Evolutionary conservation across 305 asterid species (phyloP), one percentile per base, ranked within the genome.

Genomic region (Fraxinus floribunda): DNA sequence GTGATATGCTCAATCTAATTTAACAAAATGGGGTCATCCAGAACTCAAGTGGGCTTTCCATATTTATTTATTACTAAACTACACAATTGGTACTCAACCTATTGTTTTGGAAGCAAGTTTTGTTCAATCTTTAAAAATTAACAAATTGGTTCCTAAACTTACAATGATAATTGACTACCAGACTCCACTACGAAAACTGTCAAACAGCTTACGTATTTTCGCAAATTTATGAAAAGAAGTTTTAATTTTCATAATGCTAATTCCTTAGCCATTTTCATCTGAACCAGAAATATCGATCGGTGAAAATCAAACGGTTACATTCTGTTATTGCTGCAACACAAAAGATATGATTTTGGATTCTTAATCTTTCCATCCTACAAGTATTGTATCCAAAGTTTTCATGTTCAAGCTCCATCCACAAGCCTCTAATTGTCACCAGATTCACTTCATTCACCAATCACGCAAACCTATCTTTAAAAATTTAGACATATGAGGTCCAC

Each of bases 41-140:
- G 38, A 68, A 79, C 81, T 36, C 83, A 79, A 80, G 88, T 85
- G 79, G 80, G 78, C 66, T 82, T 80, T 84, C 75, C 26, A 34
- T 52, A 71, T 82, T 78, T 81, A 79, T 38, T 20, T n/a, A 26
- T 49, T 62, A 0, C 5, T 4, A 68, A 29, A 26, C 10, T 29
- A 36, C 39, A 11, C 26, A 5, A 13, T 26, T 26, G 75, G 75
- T 68, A 5, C 75, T 68, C 39, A 68, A 10, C 3, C 18, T 68
- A 26, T 29, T 26, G 18, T 16, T 26, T 29, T 1, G 3, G n/a
- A 13, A 52, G 64, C 64, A 52, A 52, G 64, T 16, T n/a, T 52
- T 15, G 9, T 5, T 1, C 64, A 52, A 52, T 52, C 24, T 52
- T 52, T 52, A n/a, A 16, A 52, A 52, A n/a, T 52, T n/a, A 52